These are phyloP conservation scores for Capsella rubella DNA, from an alignment of 441 rosid species.

Conservation along the genomic window DNA sequence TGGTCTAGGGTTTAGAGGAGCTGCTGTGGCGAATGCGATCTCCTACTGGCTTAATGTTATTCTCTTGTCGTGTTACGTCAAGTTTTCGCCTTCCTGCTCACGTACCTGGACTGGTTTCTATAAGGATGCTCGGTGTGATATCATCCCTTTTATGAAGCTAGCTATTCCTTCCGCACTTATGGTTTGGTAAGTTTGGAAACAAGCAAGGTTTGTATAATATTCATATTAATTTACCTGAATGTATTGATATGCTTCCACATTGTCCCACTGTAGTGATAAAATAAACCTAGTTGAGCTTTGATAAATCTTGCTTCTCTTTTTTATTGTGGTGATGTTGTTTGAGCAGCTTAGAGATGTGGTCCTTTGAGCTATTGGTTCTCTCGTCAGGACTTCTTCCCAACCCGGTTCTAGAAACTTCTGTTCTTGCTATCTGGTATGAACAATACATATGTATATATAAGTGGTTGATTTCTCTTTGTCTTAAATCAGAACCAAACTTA, in stretches of 20 bases:
- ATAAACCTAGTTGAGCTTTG: constrained; percentile 9
- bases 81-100: constrained; percentile 50
- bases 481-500: not conserved
- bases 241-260: not conserved
- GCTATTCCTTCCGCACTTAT: constrained; percentile 75
- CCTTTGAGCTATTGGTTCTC: constrained; percentile 76
- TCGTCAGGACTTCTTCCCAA: constrained; percentile 77
- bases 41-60: constrained; percentile 67
- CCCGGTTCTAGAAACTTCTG: constrained; percentile 71
- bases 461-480: not conserved
- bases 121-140: constrained; percentile 52
- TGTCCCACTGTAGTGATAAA: not conserved
- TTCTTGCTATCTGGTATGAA: constrained; percentile 64
- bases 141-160: constrained; percentile 56
- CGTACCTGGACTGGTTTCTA: constrained; percentile 69
- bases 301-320: constrained; percentile 3
- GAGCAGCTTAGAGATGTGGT: constrained; percentile 80
- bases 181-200: constrained; percentile 56
- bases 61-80: constrained; percentile 54
- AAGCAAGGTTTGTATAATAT: not conserved
- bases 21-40: constrained; percentile 61
- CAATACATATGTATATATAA: not conserved
- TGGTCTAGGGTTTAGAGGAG: constrained; percentile 64
- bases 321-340: constrained; percentile 15
- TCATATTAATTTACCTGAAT: not conserved